Evolutionary conservation across 2,329 filamentous ascomycete genomes (phyloP).

Genomic region (Aspergillus versicolor): DNA sequence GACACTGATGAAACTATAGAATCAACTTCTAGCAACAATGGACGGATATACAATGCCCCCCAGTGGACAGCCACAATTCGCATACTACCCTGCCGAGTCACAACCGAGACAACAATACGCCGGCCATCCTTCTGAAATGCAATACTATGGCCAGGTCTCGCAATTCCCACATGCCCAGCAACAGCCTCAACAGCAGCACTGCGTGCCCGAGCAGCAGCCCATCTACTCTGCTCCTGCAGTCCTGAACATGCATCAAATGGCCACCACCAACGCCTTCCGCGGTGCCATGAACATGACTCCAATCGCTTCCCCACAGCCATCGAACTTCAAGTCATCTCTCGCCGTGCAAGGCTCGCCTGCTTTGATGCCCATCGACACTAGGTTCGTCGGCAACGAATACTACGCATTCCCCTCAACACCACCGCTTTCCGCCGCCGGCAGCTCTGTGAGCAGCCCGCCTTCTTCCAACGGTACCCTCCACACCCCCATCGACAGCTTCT

Average conservation of each 20-base stretch:
- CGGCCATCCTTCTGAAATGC: conserved; percentile 56
- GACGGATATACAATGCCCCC: conserved; percentile 59
- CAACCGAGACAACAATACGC: conserved; percentile 76
- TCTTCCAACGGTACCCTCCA: conserved; percentile 73
- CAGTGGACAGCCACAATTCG: conserved; percentile 70
- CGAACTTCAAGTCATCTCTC: conserved; percentile 74
- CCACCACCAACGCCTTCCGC: conserved; percentile 43
- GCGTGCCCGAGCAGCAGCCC: conserved; percentile 30
- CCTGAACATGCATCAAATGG: conserved; percentile 47
- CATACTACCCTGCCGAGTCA: conserved; percentile 79
- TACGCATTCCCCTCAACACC: conserved; percentile 82
- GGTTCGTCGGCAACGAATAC: conserved; percentile 62
- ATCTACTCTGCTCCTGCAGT: conserved; percentile 42
- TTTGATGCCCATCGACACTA: conserved; percentile 69
- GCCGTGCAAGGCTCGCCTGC: conserved; percentile 57
- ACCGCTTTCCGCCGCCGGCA: conserved; percentile 79
- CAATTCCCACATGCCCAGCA: conserved; percentile 24
- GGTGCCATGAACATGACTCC: conserved; percentile 57
- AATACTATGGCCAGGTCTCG: conserved; percentile 43
- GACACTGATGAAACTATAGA: conserved; percentile 8
- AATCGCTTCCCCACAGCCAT: conserved; percentile 70
- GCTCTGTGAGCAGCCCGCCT: conserved; percentile 79
- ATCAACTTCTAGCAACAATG: conserved; percentile 49
- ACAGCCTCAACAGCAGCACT: conserved; percentile 26
- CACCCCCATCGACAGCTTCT: conserved; percentile 79